Base-by-base conservation (phyloP, 2,329 filamentous ascomycete genomes). In the Ascochyta viciae-villosae region DNA sequence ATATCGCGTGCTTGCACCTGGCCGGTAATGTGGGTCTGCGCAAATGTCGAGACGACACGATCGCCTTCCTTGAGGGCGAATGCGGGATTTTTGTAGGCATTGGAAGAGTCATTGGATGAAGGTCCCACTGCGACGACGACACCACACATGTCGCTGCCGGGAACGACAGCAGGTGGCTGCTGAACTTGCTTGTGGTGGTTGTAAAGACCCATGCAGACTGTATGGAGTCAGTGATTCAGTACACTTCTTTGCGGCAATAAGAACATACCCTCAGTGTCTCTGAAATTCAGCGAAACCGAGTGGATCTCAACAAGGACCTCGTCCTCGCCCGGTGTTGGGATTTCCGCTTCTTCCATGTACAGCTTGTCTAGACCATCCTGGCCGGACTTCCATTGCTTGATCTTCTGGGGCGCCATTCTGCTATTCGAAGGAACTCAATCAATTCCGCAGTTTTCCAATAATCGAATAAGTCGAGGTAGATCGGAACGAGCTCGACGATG, bases 111-210 rank as follows among this genome's bases (percentile, higher is more conserved):
- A 2, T 75, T 77, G 16, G 78, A 70, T 2, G 47, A 43, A 22
- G 68, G 67, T 31, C 84, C 83, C 27, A 83, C 64, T 13, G 80
- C 72, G 2, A 84, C 76, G 41, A 91, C 78, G 8, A 80, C 80
- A 40, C 88, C 89, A 74, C 87, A 89, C 81, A 89, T 89, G 73
- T 91, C 89, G 22, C 87, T 89, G 73, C 85, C 88, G 1, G 87
- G 87, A 1, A 90, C 85, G 12, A 90, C 63, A 3, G 70, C 63
- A 65, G 51, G 79, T 56, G 49, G 74, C 49, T 48, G 72, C 59
- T 55, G 76, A 41, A 85, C 75, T 4, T 81, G 80, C 63, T 82
- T 81, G 76, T 90, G 86, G 73, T 90, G 87, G 68, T 80, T 85
- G 77, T 90, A 91, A 12, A 85, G 78, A 27, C 88, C 88, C 77